Evolutionary conservation across 495 filamentous ascomycete genomes (phyloP).

Genomic region (Tuber microsphaerosporum): DNA sequence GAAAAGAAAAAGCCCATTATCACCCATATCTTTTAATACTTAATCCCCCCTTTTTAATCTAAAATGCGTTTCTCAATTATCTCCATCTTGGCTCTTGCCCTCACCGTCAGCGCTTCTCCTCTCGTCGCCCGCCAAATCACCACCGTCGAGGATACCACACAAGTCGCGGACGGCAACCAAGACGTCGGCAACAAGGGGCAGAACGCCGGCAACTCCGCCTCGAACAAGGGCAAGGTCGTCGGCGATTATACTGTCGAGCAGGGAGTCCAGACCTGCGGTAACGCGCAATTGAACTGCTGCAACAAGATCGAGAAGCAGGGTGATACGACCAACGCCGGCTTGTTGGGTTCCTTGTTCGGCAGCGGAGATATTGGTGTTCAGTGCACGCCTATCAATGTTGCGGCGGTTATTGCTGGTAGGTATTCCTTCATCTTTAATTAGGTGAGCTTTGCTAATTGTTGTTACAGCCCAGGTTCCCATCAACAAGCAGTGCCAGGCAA

Average conservation of each 20-base stretch:
- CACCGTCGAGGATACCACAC: slow-evolving; percentile 12
- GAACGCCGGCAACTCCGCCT: slow-evolving; percentile 24
- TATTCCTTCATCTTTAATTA: background rate
- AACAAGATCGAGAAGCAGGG: slow-evolving; percentile 38
- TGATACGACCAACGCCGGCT: slow-evolving; percentile 24
- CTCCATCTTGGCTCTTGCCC: slow-evolving; percentile 18
- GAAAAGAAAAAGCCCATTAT: no score
- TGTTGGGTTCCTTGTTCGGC: slow-evolving; percentile 22
- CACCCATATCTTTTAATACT: no score
- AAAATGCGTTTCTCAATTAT: slow-evolving; percentile 10
- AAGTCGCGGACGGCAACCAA: slow-evolving; percentile 19
- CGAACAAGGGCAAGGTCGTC: slow-evolving; percentile 25
- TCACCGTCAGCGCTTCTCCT: slow-evolving; percentile 16
- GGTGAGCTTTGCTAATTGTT: background rate
- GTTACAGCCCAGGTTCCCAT: slow-evolving; percentile 25
- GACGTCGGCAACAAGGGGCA: slow-evolving; percentile 36
- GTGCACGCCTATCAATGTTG: slow-evolving; percentile 27
- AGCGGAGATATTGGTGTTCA: slow-evolving; percentile 30
- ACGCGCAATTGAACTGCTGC: slow-evolving; percentile 35
- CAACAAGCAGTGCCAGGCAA: slow-evolving; percentile 33
- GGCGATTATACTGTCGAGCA: slow-evolving; percentile 35
- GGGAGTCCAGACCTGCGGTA: slow-evolving; percentile 31
- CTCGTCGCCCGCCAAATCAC: slow-evolving; percentile 16
- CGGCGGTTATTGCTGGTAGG: slow-evolving; percentile 22
- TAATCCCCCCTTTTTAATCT: no score